A percentile compares a stretch with the other conserved stretches of the same genome.
Conservation (phyloP, 805 yeast genomes). For the Lipomyces anomalus region DNA sequence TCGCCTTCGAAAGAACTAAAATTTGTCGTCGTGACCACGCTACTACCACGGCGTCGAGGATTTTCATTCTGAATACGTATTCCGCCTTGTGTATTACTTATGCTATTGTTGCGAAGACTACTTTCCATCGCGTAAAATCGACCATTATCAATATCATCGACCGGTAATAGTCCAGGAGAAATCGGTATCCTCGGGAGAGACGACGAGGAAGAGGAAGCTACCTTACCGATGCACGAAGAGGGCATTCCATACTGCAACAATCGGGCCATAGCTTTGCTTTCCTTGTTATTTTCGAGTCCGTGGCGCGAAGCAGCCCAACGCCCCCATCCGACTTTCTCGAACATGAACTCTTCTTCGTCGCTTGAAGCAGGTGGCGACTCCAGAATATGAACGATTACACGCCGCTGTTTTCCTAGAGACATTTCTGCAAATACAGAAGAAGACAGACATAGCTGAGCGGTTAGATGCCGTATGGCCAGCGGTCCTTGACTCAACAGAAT, state of each 20-base stretch:
- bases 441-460: constrained; percentile 66
- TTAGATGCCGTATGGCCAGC: constrained; percentile 81
- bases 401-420: constrained; percentile 45
- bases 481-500: constrained; percentile 74
- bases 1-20: constrained; percentile 22
- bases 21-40: constrained; percentile 22
- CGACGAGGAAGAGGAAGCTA: neutral
- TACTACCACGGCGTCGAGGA: constrained; percentile 15
- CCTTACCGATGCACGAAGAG: neutral
- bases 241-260: neutral
- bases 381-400: neutral
- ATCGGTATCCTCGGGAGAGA: neutral
- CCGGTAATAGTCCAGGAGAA: neutral
- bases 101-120: neutral
- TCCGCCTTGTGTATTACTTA: constrained; percentile 24
- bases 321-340: constrained; percentile 97
- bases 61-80: neutral
- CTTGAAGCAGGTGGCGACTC: constrained; percentile 4
- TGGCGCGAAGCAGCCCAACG: constrained; percentile 80
- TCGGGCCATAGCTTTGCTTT: too few relatives aligned
- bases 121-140: neutral
- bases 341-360: constrained; percentile 49
- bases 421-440: constrained; percentile 75
- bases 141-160: neutral
- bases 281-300: too few relatives aligned